Evolutionary conservation across 2,329 filamentous ascomycete species (phyloP).

Genomic region (Hypoxylon sp.): DNA sequence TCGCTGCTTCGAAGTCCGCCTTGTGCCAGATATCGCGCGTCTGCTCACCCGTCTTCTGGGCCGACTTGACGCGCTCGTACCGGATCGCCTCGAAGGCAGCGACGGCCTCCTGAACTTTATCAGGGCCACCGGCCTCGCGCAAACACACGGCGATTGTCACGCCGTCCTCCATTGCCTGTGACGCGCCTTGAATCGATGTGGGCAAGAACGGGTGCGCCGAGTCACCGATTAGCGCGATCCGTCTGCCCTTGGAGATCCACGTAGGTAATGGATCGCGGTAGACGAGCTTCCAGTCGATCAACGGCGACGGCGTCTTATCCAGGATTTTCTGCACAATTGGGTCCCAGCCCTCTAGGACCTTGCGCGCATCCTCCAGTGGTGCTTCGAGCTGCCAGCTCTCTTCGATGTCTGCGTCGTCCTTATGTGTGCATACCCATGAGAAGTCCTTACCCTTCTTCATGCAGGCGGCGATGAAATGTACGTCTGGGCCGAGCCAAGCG

Average conservation of each 20-base stretch:
- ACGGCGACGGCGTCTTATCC: constrained; percentile 54
- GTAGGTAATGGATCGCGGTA: constrained; percentile 58
- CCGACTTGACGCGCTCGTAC: constrained; percentile 63
- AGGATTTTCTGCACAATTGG: constrained; percentile 59
- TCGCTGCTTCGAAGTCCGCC: constrained; percentile 64
- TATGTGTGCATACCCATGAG: constrained; percentile 69
- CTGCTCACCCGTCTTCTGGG: constrained; percentile 64
- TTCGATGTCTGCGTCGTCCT: constrained; percentile 52
- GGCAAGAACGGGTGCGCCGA: constrained; percentile 67
- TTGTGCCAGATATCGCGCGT: constrained; percentile 68
- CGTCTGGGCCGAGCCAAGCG: constrained; percentile 67
- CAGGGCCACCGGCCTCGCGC: constrained; percentile 51
- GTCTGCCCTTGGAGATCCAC: constrained; percentile 59
- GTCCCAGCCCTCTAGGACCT: constrained; percentile 54
- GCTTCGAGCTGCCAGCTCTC: constrained; percentile 49
- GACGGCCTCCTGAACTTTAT: constrained; percentile 59
- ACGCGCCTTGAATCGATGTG: constrained; percentile 63
- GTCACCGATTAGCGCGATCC: constrained; percentile 64
- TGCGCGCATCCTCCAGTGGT: constrained; percentile 49
- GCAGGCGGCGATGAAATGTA: constrained; percentile 67
- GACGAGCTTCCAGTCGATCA: constrained; percentile 58
- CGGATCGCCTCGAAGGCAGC: constrained; percentile 62
- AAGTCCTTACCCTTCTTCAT: constrained; percentile 68
- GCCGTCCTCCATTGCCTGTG: constrained; percentile 66
- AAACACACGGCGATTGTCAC: constrained; percentile 63